These are phyloP conservation scores for Scedosporium apiospermum DNA, from an alignment of 2,329 filamentous ascomycete species.

Conservation along the genomic window DNA sequence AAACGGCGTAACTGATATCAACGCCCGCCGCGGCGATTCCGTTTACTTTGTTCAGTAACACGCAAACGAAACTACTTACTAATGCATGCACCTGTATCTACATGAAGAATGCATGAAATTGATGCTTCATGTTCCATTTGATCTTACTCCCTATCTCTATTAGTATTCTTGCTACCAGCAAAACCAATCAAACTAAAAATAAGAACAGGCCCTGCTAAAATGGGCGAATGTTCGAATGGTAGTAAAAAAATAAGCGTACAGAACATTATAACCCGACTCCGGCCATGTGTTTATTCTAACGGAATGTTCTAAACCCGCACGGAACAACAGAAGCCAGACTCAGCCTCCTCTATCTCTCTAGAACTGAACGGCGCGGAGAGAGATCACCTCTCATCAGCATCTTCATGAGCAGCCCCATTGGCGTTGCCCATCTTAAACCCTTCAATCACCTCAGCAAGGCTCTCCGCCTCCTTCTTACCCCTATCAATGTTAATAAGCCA, in stretches of 20 bases:
- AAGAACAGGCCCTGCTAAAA: too few species aligned
- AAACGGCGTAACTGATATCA: too few species aligned
- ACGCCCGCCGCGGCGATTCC: too few species aligned
- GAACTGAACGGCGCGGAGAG: background rate
- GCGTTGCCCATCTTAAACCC: conserved; percentile 30
- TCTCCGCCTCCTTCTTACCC: conserved; percentile 59
- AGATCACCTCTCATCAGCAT: background rate
- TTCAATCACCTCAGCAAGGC: conserved; percentile 51
- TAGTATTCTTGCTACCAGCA: background rate
- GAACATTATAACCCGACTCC: background rate
- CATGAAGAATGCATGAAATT: too few species aligned
- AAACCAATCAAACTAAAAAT: background rate
- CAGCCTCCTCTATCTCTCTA: background rate
- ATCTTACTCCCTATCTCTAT: too few species aligned
- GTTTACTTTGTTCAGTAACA: too few species aligned
- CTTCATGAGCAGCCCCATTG: background rate
- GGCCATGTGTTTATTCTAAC: background rate
- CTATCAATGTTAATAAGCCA: conserved; percentile 77
- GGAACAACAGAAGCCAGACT: background rate
- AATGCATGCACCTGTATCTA: too few species aligned
- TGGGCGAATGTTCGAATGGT: background rate
- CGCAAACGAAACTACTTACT: too few species aligned
- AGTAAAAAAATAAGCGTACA: background rate
- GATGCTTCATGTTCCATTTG: too few species aligned
- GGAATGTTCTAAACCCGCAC: too few species aligned